Conservation (phyloP, 352 stramenopile genomes). For the Achlya hypogyna region DNA sequence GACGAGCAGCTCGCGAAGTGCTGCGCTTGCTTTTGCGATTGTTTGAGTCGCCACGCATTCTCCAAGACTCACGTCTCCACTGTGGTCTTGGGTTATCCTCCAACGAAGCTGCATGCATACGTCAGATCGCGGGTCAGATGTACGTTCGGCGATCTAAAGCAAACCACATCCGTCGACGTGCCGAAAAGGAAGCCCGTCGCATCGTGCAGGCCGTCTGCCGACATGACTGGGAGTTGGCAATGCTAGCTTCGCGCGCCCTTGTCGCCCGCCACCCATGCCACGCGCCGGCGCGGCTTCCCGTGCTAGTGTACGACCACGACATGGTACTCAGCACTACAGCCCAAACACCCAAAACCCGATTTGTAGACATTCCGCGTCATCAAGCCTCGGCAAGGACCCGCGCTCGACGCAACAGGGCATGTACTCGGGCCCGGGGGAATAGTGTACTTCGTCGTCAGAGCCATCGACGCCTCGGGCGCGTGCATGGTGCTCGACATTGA, state of each 20-base stretch:
- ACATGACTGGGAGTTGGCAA: constrained; percentile 10
- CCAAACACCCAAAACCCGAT: too few relatives aligned
- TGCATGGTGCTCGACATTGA: neutral
- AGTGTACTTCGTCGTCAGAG: neutral
- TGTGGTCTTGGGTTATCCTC: neutral
- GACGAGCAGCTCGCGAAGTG: neutral
- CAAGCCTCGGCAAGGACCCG: too few relatives aligned
- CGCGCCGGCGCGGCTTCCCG: neutral
- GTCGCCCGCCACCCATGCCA: neutral
- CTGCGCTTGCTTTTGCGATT: neutral
- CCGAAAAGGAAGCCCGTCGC: neutral
- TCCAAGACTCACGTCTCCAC: neutral
- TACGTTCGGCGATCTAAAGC: neutral
- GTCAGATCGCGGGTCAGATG: constrained; percentile 6
- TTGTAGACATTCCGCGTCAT: neutral
- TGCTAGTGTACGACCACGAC: constrained; percentile 12
- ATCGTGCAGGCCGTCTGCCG: constrained; percentile 3
- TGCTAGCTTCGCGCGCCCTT: neutral
- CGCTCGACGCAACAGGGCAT: neutral
- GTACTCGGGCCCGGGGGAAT: constrained; percentile 7
- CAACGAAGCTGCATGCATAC: neutral
- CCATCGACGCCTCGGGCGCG: neutral
- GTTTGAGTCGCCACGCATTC: constrained; percentile 10
- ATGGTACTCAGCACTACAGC: neutral
- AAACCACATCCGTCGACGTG: neutral